Conservation (phyloP, 73 alveolate species). For the Urostyla sp. region DNA sequence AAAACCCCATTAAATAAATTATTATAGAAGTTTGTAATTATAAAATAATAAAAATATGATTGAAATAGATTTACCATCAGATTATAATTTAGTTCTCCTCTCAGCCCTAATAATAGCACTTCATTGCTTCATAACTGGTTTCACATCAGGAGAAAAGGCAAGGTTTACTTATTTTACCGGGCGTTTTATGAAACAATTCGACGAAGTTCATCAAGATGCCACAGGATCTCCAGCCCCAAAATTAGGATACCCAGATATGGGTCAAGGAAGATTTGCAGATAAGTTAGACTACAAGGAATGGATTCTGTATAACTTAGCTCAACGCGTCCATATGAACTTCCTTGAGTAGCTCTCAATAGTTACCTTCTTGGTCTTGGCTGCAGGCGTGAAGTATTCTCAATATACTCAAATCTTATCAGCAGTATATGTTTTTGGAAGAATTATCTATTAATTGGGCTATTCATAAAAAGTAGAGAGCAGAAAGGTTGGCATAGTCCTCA, state of each 20-base stretch:
- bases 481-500: neutral
- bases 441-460: neutral
- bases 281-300: slow-evolving; percentile 55
- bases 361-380: neutral
- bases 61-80: no score
- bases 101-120: no score
- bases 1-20: no score
- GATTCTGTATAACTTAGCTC: slow-evolving; percentile 46
- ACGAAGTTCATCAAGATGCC: slow-evolving; percentile 22
- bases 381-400: slow-evolving; percentile 12
- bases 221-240: neutral
- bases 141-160: no score
- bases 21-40: no score
- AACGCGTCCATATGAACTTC: slow-evolving; percentile 64
- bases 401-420: neutral
- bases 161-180: no score
- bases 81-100: no score
- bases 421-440: slow-evolving; percentile 16
- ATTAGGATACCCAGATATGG: slow-evolving; percentile 68
- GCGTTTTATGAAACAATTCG: slow-evolving; percentile 39
- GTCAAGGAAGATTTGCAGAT: slow-evolving; percentile 56
- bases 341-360: slow-evolving; percentile 6
- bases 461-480: neutral
- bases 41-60: no score
- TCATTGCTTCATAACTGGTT: no score